Conservation (phyloP, 2,329 filamentous ascomycete species). For the Botryosphaeria dothidea region DNA sequence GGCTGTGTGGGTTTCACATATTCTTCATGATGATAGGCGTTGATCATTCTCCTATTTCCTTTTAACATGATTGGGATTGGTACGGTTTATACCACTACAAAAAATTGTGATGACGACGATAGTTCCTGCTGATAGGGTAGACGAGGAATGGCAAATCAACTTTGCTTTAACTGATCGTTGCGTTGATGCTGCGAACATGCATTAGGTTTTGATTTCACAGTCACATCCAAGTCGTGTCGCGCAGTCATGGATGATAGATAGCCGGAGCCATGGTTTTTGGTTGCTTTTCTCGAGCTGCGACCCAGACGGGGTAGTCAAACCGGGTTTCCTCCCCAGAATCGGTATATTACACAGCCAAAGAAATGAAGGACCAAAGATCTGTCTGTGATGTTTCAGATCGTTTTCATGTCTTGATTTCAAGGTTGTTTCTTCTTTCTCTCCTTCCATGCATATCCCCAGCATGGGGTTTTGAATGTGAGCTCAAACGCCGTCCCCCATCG, state of each 20-base stretch:
- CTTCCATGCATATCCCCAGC: neutral
- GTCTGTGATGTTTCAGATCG: neutral
- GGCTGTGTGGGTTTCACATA: neutral
- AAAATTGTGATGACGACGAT: conserved; percentile 12
- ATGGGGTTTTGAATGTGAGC: too few species aligned
- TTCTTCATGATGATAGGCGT: neutral
- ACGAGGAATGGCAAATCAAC: conserved; percentile 15
- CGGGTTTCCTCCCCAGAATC: too few species aligned
- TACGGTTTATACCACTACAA: conserved; percentile 8
- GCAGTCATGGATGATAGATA: too few species aligned
- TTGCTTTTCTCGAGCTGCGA: too few species aligned
- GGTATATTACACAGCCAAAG: too few species aligned
- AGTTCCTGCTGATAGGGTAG: neutral
- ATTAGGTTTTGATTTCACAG: too few species aligned
- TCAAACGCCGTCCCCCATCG: neutral
- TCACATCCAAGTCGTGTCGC: too few species aligned
- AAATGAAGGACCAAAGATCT: too few species aligned
- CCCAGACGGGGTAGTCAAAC: too few species aligned
- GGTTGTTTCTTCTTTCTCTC: neutral
- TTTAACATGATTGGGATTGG: conserved; percentile 4
- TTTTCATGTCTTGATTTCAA: neutral
- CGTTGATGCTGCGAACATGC: too few species aligned
- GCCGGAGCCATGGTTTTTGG: too few species aligned
- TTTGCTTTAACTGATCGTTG: too few species aligned
- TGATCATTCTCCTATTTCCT: neutral